Conservation (phyloP, 2,329 filamentous ascomycete species). For the Aspergillus tanneri region DNA sequence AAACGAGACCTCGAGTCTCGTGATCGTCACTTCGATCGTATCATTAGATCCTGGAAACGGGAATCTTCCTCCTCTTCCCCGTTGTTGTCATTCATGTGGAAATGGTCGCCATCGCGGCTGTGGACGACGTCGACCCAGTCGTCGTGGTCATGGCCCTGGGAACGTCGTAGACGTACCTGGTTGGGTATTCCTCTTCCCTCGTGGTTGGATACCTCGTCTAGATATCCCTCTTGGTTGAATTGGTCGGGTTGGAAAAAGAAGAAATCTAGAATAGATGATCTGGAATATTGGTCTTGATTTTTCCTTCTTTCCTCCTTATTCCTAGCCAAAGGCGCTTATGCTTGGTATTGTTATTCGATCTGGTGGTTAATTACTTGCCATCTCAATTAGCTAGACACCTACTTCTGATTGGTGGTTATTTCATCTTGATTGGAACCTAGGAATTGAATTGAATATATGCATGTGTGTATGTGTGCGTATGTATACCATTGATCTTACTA, state of each 20-base stretch:
- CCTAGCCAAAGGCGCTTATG: neutral
- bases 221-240: neutral
- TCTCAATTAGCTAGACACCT: no score
- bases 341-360: neutral
- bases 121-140: conserved; percentile 12
- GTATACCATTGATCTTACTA: no score
- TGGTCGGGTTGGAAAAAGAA: neutral
- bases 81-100: no score
- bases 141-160: conserved; percentile 26
- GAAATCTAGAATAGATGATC: neutral
- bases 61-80: no score
- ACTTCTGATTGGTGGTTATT: no score
- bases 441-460: no score
- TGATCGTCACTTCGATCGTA: conserved; percentile 38
- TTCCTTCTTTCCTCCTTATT: neutral
- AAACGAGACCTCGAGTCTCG: conserved; percentile 23
- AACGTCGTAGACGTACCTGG: conserved; percentile 11
- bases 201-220: neutral
- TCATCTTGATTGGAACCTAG: no score
- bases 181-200: neutral
- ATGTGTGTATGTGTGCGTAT: no score
- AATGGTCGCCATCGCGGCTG: neutral
- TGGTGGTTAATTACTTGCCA: no score
- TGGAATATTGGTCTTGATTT: neutral
- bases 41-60: no score